Percentiles rank a stretch among this genome's conserved stretches.
These are phyloP conservation scores for Primulina huaijiensis DNA, from an alignment of 257 asterid species.

Conservation along the genomic window DNA sequence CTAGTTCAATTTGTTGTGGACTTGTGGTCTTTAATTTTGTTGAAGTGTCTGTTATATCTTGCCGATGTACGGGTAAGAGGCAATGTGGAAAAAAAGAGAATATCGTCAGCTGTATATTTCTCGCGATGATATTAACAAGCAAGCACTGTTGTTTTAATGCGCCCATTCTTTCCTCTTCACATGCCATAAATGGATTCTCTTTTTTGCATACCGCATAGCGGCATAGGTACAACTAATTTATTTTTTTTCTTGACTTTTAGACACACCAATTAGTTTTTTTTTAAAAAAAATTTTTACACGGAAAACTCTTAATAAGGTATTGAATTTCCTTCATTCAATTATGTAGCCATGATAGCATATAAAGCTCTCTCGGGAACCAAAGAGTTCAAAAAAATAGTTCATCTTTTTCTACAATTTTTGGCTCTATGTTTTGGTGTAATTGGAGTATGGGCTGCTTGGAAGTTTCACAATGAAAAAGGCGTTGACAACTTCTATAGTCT, in stretches of 20 bases:
- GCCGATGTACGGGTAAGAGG: neutral
- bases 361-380: slow-evolving; percentile 52
- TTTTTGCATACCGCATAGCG: neutral
- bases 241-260: neutral
- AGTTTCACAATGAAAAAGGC: slow-evolving; percentile 50
- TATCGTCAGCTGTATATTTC: neutral
- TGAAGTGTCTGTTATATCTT: neutral
- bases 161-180: neutral
- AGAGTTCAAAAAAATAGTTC: slow-evolving; percentile 38
- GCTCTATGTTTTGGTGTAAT: slow-evolving; percentile 34
- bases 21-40: neutral
- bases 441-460: slow-evolving; percentile 53
- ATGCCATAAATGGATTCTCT: neutral
- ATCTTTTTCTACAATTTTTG: slow-evolving; percentile 40
- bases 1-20: neutral
- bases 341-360: slow-evolving; percentile 53
- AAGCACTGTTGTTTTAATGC: neutral
- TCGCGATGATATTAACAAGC: neutral
- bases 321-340: neutral
- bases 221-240: neutral
- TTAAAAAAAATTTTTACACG: too few species aligned
- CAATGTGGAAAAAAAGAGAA: neutral
- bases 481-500: slow-evolving; percentile 51
- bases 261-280: neutral
- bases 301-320: neutral